Percentiles rank a stretch among this genome's conserved stretches.
phyloP scores from a whole-genome alignment of 164 flowering plant genomes.

The Echeveria elegans region DNA sequence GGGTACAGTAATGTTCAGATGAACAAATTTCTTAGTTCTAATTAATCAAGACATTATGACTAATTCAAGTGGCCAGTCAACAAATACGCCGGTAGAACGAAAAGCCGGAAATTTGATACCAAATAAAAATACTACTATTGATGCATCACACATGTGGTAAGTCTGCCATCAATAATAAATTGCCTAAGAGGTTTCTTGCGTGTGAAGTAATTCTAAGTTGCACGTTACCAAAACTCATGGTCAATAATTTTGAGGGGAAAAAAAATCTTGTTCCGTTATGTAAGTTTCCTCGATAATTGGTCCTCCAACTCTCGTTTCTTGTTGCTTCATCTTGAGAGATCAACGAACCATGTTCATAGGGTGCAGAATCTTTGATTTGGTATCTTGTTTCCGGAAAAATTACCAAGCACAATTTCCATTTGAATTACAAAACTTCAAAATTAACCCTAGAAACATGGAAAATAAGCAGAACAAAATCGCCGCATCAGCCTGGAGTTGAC shows the following conservation, averaged over 20 bases:
- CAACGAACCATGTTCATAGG: not conserved
- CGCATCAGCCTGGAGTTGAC: too few species aligned
- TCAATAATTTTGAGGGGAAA: not conserved
- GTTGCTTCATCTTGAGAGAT: not conserved
- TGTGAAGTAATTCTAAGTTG: not conserved
- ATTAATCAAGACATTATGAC: too few species aligned
- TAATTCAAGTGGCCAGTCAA: not conserved
- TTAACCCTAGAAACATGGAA: too few species aligned
- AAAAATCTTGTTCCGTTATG: too few species aligned
- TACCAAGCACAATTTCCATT: not conserved
- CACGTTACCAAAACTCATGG: not conserved
- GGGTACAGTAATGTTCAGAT: not conserved
- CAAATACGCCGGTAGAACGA: too few species aligned
- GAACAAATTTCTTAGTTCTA: not conserved
- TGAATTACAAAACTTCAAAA: too few species aligned
- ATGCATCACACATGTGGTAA: not conserved
- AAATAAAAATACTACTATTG: not conserved
- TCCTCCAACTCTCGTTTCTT: not conserved
- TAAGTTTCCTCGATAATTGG: not conserved
- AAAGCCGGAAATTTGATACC: too few species aligned
- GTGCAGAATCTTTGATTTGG: not conserved
- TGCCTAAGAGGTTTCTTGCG: not conserved
- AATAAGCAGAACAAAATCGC: too few species aligned
- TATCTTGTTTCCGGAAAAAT: not conserved
- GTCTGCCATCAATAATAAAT: not conserved